Base-by-base conservation (phyloP, 257 asterid species). In the Petunia axillaris region DNA sequence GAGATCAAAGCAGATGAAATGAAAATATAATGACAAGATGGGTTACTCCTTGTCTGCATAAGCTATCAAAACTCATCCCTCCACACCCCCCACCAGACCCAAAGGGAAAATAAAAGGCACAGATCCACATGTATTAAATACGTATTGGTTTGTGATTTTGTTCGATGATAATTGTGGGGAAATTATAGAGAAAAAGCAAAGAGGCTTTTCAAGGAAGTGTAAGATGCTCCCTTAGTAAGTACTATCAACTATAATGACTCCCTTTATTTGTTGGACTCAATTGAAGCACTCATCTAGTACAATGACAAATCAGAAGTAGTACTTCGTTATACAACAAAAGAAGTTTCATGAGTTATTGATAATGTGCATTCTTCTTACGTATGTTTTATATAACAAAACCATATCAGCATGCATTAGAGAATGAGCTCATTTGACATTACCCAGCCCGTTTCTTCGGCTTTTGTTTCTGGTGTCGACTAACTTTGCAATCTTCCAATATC, bases 401-500 rank as follows among this genome's bases (percentile, higher is more conserved):
- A 77, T 25, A 10, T 58, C 58, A 77, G 73, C 11, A 60, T 58
- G 16, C 43, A 77, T 16, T 41, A 64, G 70, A 13, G 60, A 16
- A 60, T 58, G 15, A 16, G 36, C 44, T 9, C 43, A 70, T 80
- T 75, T 64, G 82, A 62, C 55, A 79, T 82, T 87, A 95, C 99
- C 94, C 95, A 80, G 94, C 97, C 76, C 91, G 90, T 87, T 82
- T 95, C 83, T 93, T 93, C 84, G 86, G 93, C 84, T 91, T 95
- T 85, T 93, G 98, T 90, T 93, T 95, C 55, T 81, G 93, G 77
- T 64, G 86, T 76, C 99, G 91, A 79, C 92, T 86, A 81, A 82
- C 86, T 84, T 92, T 93, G 90, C 93, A 95, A 85, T 93, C 98
- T 85, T 90, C 97, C 84, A 95, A 83, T 83, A 91, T 91, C 36